These are phyloP conservation scores for Schizochytrium sp. DNA, from an alignment of 108 stramenopile species.

Conservation along the genomic window DNA sequence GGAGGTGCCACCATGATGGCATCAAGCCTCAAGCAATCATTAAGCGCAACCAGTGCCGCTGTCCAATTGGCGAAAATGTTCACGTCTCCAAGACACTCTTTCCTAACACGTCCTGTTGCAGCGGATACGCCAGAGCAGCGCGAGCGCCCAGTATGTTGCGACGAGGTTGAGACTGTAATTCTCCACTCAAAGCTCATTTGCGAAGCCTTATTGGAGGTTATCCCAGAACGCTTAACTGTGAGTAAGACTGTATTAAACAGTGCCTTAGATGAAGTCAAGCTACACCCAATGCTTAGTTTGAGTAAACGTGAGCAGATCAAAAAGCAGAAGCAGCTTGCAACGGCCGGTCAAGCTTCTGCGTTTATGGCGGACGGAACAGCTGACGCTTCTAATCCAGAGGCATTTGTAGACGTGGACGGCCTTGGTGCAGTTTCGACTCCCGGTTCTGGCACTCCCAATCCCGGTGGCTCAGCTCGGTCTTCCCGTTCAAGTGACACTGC, in stretches of 20 bases:
- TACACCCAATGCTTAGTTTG: neutral
- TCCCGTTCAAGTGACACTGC: no score
- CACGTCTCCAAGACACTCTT: neutral
- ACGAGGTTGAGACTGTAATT: conserved; percentile 37
- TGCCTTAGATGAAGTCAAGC: neutral
- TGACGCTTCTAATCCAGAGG: no score
- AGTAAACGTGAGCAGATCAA: neutral
- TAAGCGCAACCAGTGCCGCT: neutral
- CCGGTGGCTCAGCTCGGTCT: no score
- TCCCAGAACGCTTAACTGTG: conserved; percentile 1
- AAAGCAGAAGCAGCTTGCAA: neutral
- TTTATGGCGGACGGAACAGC: no score
- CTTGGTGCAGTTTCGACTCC: no score
- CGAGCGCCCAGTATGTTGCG: conserved; percentile 25
- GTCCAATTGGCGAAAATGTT: neutral
- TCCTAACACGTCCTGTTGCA: neutral
- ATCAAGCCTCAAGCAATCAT: neutral
- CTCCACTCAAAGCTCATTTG: conserved; percentile 54
- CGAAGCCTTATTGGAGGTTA: conserved; percentile 27
- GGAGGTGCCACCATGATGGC: conserved; percentile 12
- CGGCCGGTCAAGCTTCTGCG: no score
- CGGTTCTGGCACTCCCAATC: no score
- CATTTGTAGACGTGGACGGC: no score
- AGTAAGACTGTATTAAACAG: neutral
- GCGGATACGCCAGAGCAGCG: neutral